Evolutionary conservation across 441 rosid genomes (phyloP).

Genomic region (Kokia cookei): DNA sequence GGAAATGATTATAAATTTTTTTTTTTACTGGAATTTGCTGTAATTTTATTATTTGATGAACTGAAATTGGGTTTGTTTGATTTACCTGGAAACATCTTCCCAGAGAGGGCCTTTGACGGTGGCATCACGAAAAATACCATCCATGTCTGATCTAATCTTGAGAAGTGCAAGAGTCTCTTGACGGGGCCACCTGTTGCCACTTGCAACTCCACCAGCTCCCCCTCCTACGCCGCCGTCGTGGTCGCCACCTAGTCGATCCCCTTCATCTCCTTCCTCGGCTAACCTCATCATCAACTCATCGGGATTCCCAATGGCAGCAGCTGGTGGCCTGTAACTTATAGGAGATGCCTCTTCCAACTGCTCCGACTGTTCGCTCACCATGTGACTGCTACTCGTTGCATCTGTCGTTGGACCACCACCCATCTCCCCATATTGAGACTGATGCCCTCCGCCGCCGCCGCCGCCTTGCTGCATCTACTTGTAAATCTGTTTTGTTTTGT

Average conservation of each 20-base stretch:
- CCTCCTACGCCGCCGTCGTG: slow-evolving; percentile 17
- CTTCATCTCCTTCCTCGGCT: slow-evolving; percentile 33
- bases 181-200: slow-evolving; percentile 79
- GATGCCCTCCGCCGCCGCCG: slow-evolving; percentile 23
- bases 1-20: neutral
- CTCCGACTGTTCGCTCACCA: slow-evolving; percentile 10
- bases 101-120: slow-evolving; percentile 79
- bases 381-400: neutral
- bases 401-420: slow-evolving; percentile 7
- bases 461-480: slow-evolving; percentile 56
- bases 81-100: slow-evolving; percentile 81
- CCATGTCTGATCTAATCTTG: slow-evolving; percentile 83
- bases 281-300: slow-evolving; percentile 56
- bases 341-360: slow-evolving; percentile 75
- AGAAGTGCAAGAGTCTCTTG: slow-evolving; percentile 80
- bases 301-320: slow-evolving; percentile 24
- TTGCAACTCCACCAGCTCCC: slow-evolving; percentile 24
- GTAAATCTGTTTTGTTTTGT: neutral
- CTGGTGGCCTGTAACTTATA: slow-evolving; percentile 79
- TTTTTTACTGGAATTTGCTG: no score
- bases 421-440: slow-evolving; percentile 19
- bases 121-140: slow-evolving; percentile 68
- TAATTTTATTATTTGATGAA: neutral
- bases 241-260: slow-evolving; percentile 25
- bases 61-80: neutral